Conservation (phyloP, 169 alveolate genomes). For the Plasmodium falciparum region DNA sequence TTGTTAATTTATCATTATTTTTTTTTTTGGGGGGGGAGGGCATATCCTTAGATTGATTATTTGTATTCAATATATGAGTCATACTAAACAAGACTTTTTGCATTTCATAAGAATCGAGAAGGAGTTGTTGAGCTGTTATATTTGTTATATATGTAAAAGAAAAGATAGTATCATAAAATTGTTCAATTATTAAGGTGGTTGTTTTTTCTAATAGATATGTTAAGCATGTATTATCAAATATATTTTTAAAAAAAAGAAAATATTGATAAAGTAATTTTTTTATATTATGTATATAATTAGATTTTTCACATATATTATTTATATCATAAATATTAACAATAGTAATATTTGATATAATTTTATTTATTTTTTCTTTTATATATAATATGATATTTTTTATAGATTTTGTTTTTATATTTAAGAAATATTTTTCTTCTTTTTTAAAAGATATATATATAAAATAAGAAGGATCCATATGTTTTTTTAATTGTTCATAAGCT, state of each 20-base stretch:
- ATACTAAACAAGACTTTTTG: conserved; percentile 64
- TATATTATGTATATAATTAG: conserved; percentile 21
- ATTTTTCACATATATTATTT: conserved; percentile 22
- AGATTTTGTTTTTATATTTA: conserved; percentile 66
- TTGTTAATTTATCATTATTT: not conserved
- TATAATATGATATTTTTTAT: conserved; percentile 40
- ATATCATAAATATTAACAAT: conserved; percentile 43
- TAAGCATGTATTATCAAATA: conserved; percentile 73
- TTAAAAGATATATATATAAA: conserved; percentile 33
- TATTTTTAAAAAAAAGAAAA: conserved; percentile 50
- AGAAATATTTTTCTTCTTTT: conserved; percentile 45
- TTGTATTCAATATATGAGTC: not conserved
- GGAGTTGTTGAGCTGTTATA: conserved; percentile 80
- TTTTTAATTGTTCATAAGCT: conserved; percentile 45
- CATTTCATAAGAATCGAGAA: conserved; percentile 80
- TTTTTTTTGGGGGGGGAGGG: no score
- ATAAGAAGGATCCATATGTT: conserved; percentile 29
- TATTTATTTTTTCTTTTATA: conserved; percentile 40
- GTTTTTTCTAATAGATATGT: conserved; percentile 82
- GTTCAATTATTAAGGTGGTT: conserved; percentile 78
- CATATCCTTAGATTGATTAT: no score
- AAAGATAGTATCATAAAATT: conserved; percentile 79
- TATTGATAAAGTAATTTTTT: conserved; percentile 26
- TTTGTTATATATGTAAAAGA: conserved; percentile 78
- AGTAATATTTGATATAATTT: conserved; percentile 26